These are phyloP conservation scores for Starmera stellimalicola DNA, from an alignment of 1,139 yeast genomes.

Conservation along the genomic window DNA sequence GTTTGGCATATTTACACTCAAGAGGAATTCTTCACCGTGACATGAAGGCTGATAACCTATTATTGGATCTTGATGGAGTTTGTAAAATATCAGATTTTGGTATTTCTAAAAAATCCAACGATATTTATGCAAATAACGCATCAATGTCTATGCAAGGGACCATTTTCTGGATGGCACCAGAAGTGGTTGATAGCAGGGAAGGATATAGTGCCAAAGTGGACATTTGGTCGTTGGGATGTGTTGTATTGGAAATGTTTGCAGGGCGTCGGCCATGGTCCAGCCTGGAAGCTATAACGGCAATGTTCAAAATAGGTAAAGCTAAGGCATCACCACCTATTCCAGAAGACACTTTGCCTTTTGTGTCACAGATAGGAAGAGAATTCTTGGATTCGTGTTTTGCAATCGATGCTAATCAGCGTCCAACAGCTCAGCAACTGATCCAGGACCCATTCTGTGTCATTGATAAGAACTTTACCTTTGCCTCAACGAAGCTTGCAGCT, in stretches of 20 bases:
- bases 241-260: constrained; percentile 89
- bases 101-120: constrained; percentile 79
- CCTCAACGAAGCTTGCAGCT: constrained; percentile 53
- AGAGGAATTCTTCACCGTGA: constrained; percentile 91
- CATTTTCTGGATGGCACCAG: constrained; percentile 99
- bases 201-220: constrained; percentile 97
- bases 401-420: constrained; percentile 73
- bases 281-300: constrained; percentile 70
- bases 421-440: constrained; percentile 70
- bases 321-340: constrained; percentile 92
- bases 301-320: constrained; percentile 61
- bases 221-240: constrained; percentile 92
- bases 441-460: constrained; percentile 51
- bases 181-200: constrained; percentile 78
- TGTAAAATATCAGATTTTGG: constrained; percentile 98
- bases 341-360: constrained; percentile 60
- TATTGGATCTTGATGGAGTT: constrained; percentile 85
- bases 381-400: constrained; percentile 75
- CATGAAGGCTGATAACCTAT: constrained; percentile 86
- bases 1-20: constrained; percentile 76
- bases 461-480: constrained; percentile 45
- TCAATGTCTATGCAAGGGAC: constrained; percentile 99
- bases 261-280: constrained; percentile 82
- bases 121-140: constrained; percentile 83
- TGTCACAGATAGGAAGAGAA: constrained; percentile 55